Evolutionary conservation across 1,284 basidiomycete genomes (phyloP), one percentile per base, ranked within the genome.

Genomic region (Earliella scabrosa): DNA sequence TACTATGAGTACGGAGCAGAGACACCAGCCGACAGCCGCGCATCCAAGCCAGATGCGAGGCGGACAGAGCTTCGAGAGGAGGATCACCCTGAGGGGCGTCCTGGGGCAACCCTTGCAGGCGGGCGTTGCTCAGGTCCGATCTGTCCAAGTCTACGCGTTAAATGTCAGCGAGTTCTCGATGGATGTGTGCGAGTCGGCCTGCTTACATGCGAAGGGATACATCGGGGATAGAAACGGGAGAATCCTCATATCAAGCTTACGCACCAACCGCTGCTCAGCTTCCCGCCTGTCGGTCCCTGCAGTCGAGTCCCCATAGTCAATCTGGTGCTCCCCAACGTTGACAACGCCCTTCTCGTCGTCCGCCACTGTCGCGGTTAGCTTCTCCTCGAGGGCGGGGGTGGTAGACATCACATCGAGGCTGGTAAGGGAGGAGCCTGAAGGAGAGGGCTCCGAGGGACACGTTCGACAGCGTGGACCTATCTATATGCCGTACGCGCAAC

Each of bases 81-180:
- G 68, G 79, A 64, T 91, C 89, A 2, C 88, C 88, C 24, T 78
- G 77, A 6, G 92, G 79, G 10, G 79, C 71, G 59, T 90, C 88
- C 36, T 80, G 68, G 1, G 86, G 80, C 6, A 91, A 72, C 2
- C 85, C 86, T 69, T 88, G 88, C 35, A 91, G 72, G 45, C 88
- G 80, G 38, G 89, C 89, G 67, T 91, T 91, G 14, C 89, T 88
- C 40, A 91, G 66, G 64, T 90, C 91, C 3, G 86, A 83, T 45
- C 89, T 80, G 68, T 91, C 89, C 48, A 91, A 75, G 64, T 84
- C 87, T 90, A 59, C 13, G 29, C 13, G 29, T 7, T 31, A 7
- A 31, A 13, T 31, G 29, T 7, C 29, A 31, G 6, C 13, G 29
- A 31, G 13, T 31, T 31, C 7, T 6, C 29, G 29, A 13, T n/a